Percentiles rank a stretch among this genome's conserved stretches.
Conservation (phyloP, 768 basidiomycete species). For the Coprinopsis marcescibilis region DNA sequence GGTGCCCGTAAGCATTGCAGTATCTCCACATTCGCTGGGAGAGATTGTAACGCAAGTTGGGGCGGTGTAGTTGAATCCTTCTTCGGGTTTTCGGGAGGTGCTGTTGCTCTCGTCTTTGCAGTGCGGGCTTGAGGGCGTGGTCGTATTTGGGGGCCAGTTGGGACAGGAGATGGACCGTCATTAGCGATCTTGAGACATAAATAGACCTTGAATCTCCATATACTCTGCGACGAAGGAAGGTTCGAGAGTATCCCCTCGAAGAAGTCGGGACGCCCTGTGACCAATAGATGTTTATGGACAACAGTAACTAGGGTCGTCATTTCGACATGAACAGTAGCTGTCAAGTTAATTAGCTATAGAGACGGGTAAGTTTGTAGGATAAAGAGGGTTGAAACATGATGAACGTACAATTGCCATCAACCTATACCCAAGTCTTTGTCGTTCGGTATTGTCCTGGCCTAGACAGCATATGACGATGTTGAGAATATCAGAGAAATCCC, state of each 20-base stretch:
- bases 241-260: conserved; percentile 25
- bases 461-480: conserved; percentile 26
- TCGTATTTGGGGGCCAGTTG: background rate
- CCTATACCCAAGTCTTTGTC: conserved; percentile 24
- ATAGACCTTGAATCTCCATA: conserved; percentile 34
- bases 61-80: background rate
- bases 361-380: background rate
- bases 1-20: conserved; percentile 1
- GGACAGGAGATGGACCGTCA: conserved; percentile 1
- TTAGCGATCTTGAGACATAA: conserved; percentile 33
- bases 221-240: conserved; percentile 26
- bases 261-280: conserved; percentile 20
- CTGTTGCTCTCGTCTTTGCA: background rate
- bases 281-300: conserved; percentile 29
- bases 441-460: conserved; percentile 22
- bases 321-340: conserved; percentile 31
- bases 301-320: conserved; percentile 28
- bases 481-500: conserved; percentile 12
- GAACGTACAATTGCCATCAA: conserved; percentile 19
- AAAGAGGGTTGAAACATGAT: background rate
- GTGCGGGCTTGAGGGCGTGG: conserved; percentile 9
- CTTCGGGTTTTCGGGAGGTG: background rate
- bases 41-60: background rate
- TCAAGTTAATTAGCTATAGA: conserved; percentile 36
- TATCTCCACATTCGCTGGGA: background rate